phyloP scores from a whole-genome alignment of 2,329 filamentous ascomycete genomes.

The Colletotrichum sp. region DNA sequence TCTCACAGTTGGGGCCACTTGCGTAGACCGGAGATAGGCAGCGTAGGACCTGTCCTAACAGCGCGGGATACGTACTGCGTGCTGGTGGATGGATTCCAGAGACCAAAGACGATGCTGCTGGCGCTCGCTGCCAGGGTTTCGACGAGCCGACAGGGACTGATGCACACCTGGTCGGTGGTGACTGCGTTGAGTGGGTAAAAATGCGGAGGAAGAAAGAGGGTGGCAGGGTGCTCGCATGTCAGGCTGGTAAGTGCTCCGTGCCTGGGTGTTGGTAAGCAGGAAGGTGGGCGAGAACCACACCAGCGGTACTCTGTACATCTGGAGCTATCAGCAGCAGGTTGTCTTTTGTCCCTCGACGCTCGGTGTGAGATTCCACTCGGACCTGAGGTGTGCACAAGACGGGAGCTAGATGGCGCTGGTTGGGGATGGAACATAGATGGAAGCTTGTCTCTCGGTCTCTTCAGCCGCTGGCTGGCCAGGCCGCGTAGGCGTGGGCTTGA shows the following conservation, averaged over 20 bases:
- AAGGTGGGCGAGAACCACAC: background rate
- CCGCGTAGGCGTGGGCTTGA: background rate
- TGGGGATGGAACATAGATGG: background rate
- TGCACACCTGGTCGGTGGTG: background rate
- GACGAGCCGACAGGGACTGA: background rate
- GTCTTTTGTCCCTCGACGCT: background rate
- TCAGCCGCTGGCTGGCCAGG: background rate
- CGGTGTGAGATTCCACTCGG: background rate
- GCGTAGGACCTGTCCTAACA: background rate
- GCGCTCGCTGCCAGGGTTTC: background rate
- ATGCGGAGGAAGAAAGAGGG: background rate
- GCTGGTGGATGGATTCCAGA: background rate
- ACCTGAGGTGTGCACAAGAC: background rate
- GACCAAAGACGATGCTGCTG: background rate
- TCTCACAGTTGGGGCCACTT: background rate
- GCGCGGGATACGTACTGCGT: background rate
- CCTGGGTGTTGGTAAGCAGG: slow-evolving; percentile 15
- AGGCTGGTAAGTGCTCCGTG: slow-evolving; percentile 15
- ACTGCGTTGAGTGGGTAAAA: background rate
- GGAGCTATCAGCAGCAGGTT: background rate
- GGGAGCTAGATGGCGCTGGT: background rate
- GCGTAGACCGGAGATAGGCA: background rate
- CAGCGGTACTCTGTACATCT: background rate
- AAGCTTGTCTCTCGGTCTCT: background rate
- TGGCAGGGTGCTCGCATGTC: slow-evolving; percentile 9